Evolutionary conservation across 108 stramenopile genomes (phyloP), one percentile per base, ranked within the genome.

Genomic region (Chaetoceros muelleri): DNA sequence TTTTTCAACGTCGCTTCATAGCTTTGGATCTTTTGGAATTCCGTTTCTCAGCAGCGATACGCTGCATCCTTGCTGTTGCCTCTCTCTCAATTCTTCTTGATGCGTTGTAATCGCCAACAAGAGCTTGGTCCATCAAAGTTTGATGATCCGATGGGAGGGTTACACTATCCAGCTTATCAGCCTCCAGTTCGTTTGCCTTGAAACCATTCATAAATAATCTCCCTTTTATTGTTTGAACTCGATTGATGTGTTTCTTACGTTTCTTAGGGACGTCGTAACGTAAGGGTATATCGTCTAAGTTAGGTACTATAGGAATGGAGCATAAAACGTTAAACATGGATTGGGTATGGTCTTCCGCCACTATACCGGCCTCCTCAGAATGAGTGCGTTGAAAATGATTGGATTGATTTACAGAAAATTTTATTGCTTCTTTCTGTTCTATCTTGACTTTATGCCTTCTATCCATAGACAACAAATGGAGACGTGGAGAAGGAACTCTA

Each of bases 51-150:
- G 68, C 64, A 27, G 71, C 69, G 2, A 80, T 58, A 19, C 68
- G 46, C 50, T 80, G 79, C 58, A 62, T 72, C 46, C 79, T 64
- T n/a, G 64, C 61, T 1, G 70, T 80, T 0, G 63, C 72, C 23
- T 64, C 67, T 30, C 58, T 62, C 58, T 76, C 79, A 7, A 76
- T 67, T 48, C 30, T 45, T 48, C 52, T 40, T 1, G 57, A 25
- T 3, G 54, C 27, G 40, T 74, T 55, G 62, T 62, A 80, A 28
- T 70, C 64, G 44, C 48, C 60, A 8, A 52, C 23, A 2, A 53
- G 48, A 10, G 67, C 57, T 19, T 61, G 58, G 29, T 20, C 21
- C n/a, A 40, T 61, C 18, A 54, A 26, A 26, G 25, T 34, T 28
- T 1, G 27, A 55, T 30, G 31, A 19, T 40, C 5, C 8, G 5